These are phyloP conservation scores for Podospora pseudopauciseta DNA, from an alignment of 495 filamentous ascomycete genomes.

Conservation along the genomic window DNA sequence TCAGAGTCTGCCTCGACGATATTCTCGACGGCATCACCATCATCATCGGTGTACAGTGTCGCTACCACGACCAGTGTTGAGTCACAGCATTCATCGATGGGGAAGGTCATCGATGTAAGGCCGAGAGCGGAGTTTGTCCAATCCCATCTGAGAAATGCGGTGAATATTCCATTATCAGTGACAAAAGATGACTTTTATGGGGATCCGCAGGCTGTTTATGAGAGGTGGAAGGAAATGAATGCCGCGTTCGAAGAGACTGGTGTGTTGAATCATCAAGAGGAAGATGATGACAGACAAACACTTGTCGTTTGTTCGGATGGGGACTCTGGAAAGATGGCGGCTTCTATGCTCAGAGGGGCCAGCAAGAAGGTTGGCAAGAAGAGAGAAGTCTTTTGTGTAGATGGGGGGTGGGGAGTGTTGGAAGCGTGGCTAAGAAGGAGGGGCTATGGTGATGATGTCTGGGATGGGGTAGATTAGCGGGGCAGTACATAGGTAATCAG, in stretches of 20 bases:
- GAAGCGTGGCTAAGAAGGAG: background rate
- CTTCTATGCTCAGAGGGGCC: constrained; percentile 45
- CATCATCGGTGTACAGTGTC: background rate
- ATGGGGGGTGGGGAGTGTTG: constrained; percentile 35
- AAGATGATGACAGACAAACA: constrained; percentile 32
- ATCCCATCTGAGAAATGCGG: background rate
- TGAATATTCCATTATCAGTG: background rate
- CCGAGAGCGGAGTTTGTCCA: background rate
- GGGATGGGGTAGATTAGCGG: background rate
- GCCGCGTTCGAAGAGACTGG: constrained; percentile 20
- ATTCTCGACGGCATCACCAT: background rate
- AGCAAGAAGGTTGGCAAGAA: constrained; percentile 31
- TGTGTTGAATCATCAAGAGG: constrained; percentile 24
- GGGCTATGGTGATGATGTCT: background rate
- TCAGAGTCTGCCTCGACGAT: background rate
- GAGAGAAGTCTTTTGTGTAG: constrained; percentile 48
- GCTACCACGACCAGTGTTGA: background rate
- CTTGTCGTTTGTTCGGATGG: constrained; percentile 53
- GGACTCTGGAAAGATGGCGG: constrained; percentile 51
- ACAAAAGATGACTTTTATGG: constrained; percentile 10
- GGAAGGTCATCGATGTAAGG: constrained; percentile 4
- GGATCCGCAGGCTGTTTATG: constrained; percentile 46
- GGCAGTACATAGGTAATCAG: too few relatives aligned
- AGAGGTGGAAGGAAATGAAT: constrained; percentile 43
- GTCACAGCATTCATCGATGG: background rate